phyloP scores from a whole-genome alignment of 768 basidiomycete genomes.

The Leccinum longicurvipes region DNA sequence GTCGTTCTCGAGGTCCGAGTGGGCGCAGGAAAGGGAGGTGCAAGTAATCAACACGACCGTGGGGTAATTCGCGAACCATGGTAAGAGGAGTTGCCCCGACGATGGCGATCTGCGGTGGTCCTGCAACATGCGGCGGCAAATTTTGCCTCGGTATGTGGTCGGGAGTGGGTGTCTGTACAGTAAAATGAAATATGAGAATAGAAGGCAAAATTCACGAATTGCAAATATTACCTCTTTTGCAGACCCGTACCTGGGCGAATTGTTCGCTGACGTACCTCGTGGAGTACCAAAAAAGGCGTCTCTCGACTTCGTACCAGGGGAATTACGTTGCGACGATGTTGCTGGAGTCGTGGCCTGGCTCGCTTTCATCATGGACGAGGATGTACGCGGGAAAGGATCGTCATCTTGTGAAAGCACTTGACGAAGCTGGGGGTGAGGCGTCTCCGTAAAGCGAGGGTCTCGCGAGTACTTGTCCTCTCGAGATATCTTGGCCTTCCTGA shows the following conservation, averaged over 20 bases:
- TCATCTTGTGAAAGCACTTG: constrained; percentile 32
- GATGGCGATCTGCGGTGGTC: constrained; percentile 30
- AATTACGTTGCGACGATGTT: constrained; percentile 25
- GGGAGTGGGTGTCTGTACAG: constrained; percentile 17
- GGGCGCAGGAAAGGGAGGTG: constrained; percentile 27
- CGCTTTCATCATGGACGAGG: constrained; percentile 28
- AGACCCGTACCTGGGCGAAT: constrained; percentile 21
- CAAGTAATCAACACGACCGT: constrained; percentile 21
- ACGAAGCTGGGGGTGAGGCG: constrained; percentile 27
- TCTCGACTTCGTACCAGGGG: constrained; percentile 13
- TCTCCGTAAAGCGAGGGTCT: constrained; percentile 20
- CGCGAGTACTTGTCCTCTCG: constrained; percentile 31
- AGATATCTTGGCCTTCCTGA: constrained; percentile 17
- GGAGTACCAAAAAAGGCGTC: constrained; percentile 21
- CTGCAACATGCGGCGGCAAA: constrained; percentile 10
- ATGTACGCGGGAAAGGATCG: constrained; percentile 20
- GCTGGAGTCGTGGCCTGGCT: constrained; percentile 22
- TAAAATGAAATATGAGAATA: constrained; percentile 9
- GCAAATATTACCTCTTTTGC: constrained; percentile 26
- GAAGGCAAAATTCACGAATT: background rate
- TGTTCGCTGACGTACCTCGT: constrained; percentile 19
- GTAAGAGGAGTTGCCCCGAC: constrained; percentile 29
- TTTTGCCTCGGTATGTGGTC: constrained; percentile 15
- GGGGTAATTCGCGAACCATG: constrained; percentile 19
- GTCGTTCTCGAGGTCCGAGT: constrained; percentile 20